Evolutionary conservation across 495 filamentous ascomycete species (phyloP), one percentile per base, ranked within the genome.

Genomic region (Podospora didyma): DNA sequence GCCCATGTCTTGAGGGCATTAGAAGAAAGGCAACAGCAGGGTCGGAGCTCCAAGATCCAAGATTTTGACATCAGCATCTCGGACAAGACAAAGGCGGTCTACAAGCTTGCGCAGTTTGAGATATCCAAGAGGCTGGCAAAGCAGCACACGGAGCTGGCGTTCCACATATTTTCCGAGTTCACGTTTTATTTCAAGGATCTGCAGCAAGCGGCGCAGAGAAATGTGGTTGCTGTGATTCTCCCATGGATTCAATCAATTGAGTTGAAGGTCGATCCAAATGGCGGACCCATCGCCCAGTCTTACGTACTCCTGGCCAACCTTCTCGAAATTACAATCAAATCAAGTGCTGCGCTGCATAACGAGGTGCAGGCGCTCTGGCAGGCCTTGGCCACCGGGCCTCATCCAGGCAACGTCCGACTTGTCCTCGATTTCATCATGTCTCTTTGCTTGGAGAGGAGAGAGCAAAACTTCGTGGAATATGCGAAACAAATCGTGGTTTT

Each of bases 301-400:
- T 97, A 98, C 69, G 96, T 98, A 78, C 84, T 98, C 6, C 79
- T 98, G 12, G 89, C 94, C 11, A 98, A 98, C 66, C 81, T 98
- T 1, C 90, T 96, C 47, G 92, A 98, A 70, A 95, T 97, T 50
- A 98, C 94, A 1, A 93, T 96, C 62, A 89, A 90, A 52, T 92
- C 89, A 46, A 89, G 92, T 67, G 89, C 83, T 39, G 86, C 85
- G 4, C 73, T 98, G 34, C 93, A 97, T 62, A 96, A 96, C 56
- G 95, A 98, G 72, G 93, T 97, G 3, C 92, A 97, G 69, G 94
- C 94, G 11, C 81, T 98, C 34, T 98, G 94, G 94, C 91, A 96
- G 75, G 94, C 94, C 3, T 76, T 98, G 17, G 94, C 92, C 0
- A 97, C 92, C 4, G 95, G 93, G 2, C 92, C 91, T 0, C 86